phyloP scores from a whole-genome alignment of 257 asterid genomes.

The Cynanchum wilfordii region DNA sequence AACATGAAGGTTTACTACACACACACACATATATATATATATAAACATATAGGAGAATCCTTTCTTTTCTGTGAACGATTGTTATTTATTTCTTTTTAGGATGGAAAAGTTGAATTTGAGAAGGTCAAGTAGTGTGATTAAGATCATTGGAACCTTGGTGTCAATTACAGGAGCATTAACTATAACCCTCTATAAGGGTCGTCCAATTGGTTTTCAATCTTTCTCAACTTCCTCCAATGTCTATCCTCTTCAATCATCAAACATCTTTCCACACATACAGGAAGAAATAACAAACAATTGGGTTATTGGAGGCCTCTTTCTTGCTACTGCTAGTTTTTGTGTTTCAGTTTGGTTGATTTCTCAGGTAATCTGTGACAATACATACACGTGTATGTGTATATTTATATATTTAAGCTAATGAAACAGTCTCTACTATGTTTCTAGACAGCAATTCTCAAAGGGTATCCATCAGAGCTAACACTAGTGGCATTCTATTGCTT shows the following conservation, averaged over 20 bases:
- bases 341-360: conserved; percentile 6
- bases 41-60: neutral
- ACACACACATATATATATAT: neutral
- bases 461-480: conserved; percentile 18
- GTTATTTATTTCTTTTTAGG: neutral
- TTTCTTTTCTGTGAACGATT: neutral
- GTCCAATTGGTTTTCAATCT: neutral
- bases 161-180: conserved; percentile 18
- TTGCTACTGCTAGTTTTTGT: neutral
- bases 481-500: conserved; percentile 19
- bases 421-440: neutral
- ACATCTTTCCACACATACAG: neutral
- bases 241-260: neutral
- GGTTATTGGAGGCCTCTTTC: conserved; percentile 19
- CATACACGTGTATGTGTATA: too few relatives aligned
- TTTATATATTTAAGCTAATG: neutral
- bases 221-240: neutral
- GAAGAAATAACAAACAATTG: neutral
- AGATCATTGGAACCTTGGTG: conserved; percentile 17
- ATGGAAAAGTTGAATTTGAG: conserved; percentile 17
- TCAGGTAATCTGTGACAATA: conserved; percentile 8
- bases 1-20: neutral
- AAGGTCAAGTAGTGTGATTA: conserved; percentile 5
- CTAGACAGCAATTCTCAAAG: conserved; percentile 21
- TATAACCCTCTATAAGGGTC: conserved; percentile 15